A percentile compares a stretch with the other conserved stretches of the same genome.
These are phyloP conservation scores for Pichia cephalocereana DNA, from an alignment of 805 yeast species.

Conservation along the genomic window DNA sequence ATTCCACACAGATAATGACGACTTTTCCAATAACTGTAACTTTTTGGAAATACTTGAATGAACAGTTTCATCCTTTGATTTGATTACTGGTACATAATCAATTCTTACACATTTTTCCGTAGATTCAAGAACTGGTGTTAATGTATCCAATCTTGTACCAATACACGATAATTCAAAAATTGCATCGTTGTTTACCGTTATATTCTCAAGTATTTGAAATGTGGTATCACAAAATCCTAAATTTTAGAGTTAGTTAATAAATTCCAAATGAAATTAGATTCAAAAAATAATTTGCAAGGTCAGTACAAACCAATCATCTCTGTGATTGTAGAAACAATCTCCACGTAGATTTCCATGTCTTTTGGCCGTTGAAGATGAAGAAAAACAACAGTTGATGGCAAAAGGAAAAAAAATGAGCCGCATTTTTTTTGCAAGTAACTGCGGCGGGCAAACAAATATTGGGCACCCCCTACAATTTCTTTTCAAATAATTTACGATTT, in stretches of 20 bases:
- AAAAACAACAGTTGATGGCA: neutral
- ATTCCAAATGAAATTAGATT: neutral
- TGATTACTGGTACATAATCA: neutral
- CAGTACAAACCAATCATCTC: conserved; percentile 7
- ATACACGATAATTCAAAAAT: conserved; percentile 13
- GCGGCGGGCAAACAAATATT: no score
- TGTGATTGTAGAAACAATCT: neutral
- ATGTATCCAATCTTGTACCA: conserved; percentile 9
- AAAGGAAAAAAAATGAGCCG: neutral
- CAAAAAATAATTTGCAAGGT: no score
- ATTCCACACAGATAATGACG: conserved; percentile 27
- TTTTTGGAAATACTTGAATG: neutral
- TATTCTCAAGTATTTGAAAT: neutral
- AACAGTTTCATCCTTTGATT: neutral
- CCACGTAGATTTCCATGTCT: neutral
- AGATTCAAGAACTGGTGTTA: conserved; percentile 10
- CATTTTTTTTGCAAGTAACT: no score
- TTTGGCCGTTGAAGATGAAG: neutral
- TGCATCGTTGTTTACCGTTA: conserved; percentile 8
- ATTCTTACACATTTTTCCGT: conserved; percentile 10
- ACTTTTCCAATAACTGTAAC: conserved; percentile 5
- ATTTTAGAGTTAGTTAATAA: neutral
- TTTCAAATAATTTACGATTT: no score
- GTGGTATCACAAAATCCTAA: conserved; percentile 12
- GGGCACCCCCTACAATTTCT: no score